These are phyloP conservation scores for Cadophora luteo-olivacea DNA, from an alignment of 2,329 filamentous ascomycete species.

Conservation along the genomic window DNA sequence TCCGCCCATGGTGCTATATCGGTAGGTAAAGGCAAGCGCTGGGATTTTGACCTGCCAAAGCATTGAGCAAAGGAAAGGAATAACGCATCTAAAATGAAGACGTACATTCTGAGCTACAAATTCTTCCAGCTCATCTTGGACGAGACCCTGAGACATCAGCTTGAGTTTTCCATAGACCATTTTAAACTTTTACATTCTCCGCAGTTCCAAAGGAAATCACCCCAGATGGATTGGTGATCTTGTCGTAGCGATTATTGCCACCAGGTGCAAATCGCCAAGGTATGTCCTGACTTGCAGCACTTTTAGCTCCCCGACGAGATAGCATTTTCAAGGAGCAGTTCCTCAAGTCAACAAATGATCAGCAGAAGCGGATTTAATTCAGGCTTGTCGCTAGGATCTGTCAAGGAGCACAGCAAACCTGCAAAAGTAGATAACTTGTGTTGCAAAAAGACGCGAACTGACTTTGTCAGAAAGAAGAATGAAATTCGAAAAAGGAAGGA, in stretches of 20 bases:
- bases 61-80: neutral
- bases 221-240: constrained; percentile 31
- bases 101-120: constrained; percentile 47
- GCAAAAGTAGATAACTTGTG: neutral
- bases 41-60: constrained; percentile 42
- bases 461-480: too few species aligned
- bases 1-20: constrained; percentile 48
- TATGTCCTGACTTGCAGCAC: constrained; percentile 24
- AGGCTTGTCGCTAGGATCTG: neutral
- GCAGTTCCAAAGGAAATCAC: constrained; percentile 33
- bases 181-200: constrained; percentile 31
- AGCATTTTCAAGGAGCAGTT: constrained; percentile 61
- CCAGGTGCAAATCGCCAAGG: constrained; percentile 33
- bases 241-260: constrained; percentile 32
- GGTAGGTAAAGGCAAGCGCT: constrained; percentile 49
- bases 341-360: neutral
- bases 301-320: constrained; percentile 18
- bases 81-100: neutral
- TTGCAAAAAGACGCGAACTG: neutral
- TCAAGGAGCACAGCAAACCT: neutral
- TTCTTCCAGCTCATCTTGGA: constrained; percentile 47
- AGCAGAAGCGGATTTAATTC: neutral
- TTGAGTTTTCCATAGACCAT: neutral
- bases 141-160: constrained; percentile 42
- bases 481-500: too few species aligned